Conservation (phyloP, 768 basidiomycete species). For the Hydnum rufescens region DNA sequence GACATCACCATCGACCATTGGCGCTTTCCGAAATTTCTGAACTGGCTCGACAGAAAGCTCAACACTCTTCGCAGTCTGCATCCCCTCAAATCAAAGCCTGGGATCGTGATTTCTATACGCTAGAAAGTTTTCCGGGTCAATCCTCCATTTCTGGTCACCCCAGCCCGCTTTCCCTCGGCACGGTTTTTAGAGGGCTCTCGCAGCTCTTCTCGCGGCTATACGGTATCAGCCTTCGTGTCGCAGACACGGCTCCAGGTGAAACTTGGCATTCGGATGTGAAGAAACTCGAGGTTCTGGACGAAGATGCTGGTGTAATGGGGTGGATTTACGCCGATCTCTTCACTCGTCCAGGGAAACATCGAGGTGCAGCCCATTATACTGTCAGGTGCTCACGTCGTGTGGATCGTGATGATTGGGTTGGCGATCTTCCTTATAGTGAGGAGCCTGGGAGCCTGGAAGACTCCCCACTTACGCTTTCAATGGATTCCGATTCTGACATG, state of each 20-base stretch:
- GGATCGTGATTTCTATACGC: slow-evolving; percentile 90
- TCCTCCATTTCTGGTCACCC: slow-evolving; percentile 29
- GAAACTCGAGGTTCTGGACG: slow-evolving; percentile 86
- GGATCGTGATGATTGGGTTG: slow-evolving; percentile 69
- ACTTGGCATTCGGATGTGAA: slow-evolving; percentile 77
- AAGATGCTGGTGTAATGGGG: slow-evolving; percentile 61
- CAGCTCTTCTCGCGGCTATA: slow-evolving; percentile 72
- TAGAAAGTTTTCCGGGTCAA: slow-evolving; percentile 38
- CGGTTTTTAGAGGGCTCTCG: slow-evolving; percentile 80
- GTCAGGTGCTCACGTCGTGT: slow-evolving; percentile 83
- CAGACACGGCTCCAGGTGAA: slow-evolving; percentile 55
- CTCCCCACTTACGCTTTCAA: not conserved
- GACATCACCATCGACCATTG: slow-evolving; percentile 59
- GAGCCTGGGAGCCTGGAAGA: not conserved
- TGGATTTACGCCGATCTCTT: slow-evolving; percentile 94
- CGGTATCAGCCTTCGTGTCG: slow-evolving; percentile 55
- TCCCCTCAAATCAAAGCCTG: slow-evolving; percentile 35
- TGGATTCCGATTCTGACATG: slow-evolving; percentile 12
- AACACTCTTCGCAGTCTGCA: slow-evolving; percentile 23
- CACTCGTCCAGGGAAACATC: slow-evolving; percentile 61
- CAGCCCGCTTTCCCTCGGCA: slow-evolving; percentile 35
- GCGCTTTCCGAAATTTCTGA: slow-evolving; percentile 53
- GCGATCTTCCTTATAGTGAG: slow-evolving; percentile 28
- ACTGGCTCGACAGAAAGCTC: slow-evolving; percentile 40
- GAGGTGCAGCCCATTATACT: slow-evolving; percentile 93